Evolutionary conservation across 2,329 filamentous ascomycete species (phyloP), one percentile per base, ranked within the genome.

Genomic region (Periconia sp.): DNA sequence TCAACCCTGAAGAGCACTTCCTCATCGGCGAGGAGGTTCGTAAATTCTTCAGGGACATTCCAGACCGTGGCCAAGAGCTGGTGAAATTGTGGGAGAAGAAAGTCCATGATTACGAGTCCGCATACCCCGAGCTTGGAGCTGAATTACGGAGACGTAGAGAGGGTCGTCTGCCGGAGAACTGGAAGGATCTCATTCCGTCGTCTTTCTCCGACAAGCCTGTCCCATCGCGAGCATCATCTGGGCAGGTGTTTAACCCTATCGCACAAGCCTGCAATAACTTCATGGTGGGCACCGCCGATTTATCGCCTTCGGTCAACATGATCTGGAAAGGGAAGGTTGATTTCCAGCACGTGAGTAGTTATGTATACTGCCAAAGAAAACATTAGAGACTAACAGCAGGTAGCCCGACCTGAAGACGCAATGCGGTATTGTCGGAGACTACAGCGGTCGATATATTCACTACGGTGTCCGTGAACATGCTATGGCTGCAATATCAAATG

Each of bases 251-350:
- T 58, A 85, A 84, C 56, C 81, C 82, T 0, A 67, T 85, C 3
- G 81, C 82, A 53, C 88, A 97, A 70, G 92, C 96, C 77, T 77
- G 97, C 65, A 97, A 97, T 84, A 81, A 81, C 68, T 97, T 97
- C 88, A 88, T 94, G 77, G 91, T 96, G 83, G 77, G 90, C 80
- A 62, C 54, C 7, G 48, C 55, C 41, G 88, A 85, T 74, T 73
- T 61, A 73, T 88, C 66, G 82, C 78, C 87, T 80, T 61, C 61
- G 2, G 59, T 66, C 35, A 69, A 68, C 61, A 83, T 85, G 81
- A 79, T 77, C 30, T 85, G 81, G 79, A 71, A 74, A 9, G 77
- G 72, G 40, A 80, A 80, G 56, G 72, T 78, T 6, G 79, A 81
- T 49, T 82, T 82, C 63, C 78, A 82, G 53, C 69, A 79, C 45